Base-by-base conservation (phyloP, 1,284 basidiomycete genomes). In the Microbotryum scabiosae region DNA sequence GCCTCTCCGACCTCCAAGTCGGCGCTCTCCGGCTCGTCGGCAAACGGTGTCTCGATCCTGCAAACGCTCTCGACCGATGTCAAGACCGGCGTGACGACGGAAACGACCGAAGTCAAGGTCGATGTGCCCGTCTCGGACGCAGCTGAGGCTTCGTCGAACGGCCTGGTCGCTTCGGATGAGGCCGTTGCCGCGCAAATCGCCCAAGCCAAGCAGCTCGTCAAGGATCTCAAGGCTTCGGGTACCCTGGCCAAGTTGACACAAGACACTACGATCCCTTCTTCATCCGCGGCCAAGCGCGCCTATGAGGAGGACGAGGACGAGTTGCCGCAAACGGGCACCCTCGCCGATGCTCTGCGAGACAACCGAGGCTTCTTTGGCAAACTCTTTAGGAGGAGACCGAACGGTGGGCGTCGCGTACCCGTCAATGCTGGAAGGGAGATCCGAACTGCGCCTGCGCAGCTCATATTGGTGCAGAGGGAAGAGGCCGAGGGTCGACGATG, bases 11-110 rank as follows among this genome's bases (percentile, higher is more conserved):
- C 57, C 43, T 12, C 48, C 45, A 61, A 63, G 49, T 44, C 48
- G 30, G 51, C 62, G 3, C 60, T 63, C 26, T 65, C 66, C 1
- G 64, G 64, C n/a, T 61, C 66, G 6, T 51, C 64, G 4, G 57
- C 64, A 2, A 61, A 62, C 9, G 67, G 67, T 32, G 65, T 70
- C 46, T 63, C 67, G 41, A 68, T 72, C 60, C 59, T 62, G n/a
- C 71, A 72, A 56, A 68, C 67, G n/a, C 64, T 72, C 46, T 45
- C 54, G 5, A 66, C 63, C 20, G 67, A 66, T 36, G 43, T 53
- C 9, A 53, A 56, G 2, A 64, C 63, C 14, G 69, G 69, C 23
- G 49, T 59, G n/a, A 51, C 64, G 26, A 64, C 64, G 30, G 66
- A 70, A 54, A 62, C 60, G 43, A 66, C 67, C 36, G 61, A 65